Evolutionary conservation across 1,139 yeast genomes (phyloP).

Genomic region (Nakaseomyces glabratus): DNA sequence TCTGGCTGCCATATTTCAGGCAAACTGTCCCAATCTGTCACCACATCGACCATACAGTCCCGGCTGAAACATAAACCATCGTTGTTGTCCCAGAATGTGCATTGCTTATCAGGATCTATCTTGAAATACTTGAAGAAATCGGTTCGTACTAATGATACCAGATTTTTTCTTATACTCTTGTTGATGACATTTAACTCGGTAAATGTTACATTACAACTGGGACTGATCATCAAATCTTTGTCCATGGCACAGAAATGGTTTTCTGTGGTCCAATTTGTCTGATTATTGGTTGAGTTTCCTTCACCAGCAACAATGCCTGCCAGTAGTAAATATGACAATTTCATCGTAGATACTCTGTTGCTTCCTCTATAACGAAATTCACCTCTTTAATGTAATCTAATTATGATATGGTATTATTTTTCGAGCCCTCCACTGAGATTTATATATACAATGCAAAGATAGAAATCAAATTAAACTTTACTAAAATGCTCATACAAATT

Average conservation of each 20-base stretch:
- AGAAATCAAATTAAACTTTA: too few species aligned
- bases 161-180: constrained; percentile 41
- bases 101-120: constrained; percentile 73
- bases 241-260: constrained; percentile 30
- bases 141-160: constrained; percentile 50
- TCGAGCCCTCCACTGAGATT: too few species aligned
- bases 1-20: constrained; percentile 71
- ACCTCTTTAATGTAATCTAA: too few species aligned
- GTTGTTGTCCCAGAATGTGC: constrained; percentile 81
- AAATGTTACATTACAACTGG: constrained; percentile 45
- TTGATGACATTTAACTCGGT: constrained; percentile 46
- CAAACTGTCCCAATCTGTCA: constrained; percentile 53
- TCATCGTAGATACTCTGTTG: background rate
- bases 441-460: too few species aligned
- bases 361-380: background rate
- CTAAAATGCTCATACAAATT: too few species aligned
- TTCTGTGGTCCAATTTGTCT: constrained; percentile 1
- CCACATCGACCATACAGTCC: constrained; percentile 87
- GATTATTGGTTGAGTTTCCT: too few species aligned
- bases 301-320: background rate
- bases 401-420: too few species aligned
- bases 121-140: constrained; percentile 82
- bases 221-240: constrained; percentile 29
- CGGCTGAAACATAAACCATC: constrained; percentile 80
- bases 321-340: background rate